phyloP scores from a whole-genome alignment of 371 early-diverging fungal genomes.

The Mucor piriformis region DNA sequence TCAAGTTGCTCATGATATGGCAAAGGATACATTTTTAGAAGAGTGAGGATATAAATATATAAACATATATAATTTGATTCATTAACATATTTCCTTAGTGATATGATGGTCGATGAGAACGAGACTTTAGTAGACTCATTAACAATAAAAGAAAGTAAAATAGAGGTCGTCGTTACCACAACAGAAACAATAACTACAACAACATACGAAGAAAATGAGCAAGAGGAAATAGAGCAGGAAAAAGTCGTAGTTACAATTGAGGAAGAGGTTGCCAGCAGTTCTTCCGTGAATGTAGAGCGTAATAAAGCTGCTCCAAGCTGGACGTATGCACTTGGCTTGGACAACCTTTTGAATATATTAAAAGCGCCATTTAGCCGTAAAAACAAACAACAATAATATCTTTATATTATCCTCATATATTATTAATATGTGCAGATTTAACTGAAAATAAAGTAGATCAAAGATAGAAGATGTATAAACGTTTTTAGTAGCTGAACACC shows the following conservation, averaged over 20 bases:
- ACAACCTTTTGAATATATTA: slow-evolving; percentile 21
- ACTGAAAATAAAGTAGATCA: too few species aligned
- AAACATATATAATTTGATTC: background rate
- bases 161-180: background rate
- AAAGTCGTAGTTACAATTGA: background rate
- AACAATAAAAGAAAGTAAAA: slow-evolving; percentile 3
- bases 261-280: background rate
- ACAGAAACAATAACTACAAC: background rate
- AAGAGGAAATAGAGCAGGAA: background rate
- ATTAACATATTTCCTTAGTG: background rate
- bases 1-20: slow-evolving; percentile 4
- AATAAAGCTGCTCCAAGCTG: slow-evolving; percentile 9
- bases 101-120: slow-evolving; percentile 3
- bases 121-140: slow-evolving; percentile 3
- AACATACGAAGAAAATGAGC: background rate
- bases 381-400: background rate
- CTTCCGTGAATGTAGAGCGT: background rate
- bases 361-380: slow-evolving; percentile 20
- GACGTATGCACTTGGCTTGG: slow-evolving; percentile 11
- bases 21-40: slow-evolving; percentile 5
- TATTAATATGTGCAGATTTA: background rate
- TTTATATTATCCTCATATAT: background rate
- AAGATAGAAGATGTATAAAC: too few species aligned
- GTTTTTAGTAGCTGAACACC: too few species aligned
- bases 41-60: background rate